Conservation (phyloP, 208 protist genomes). For the Crithidia mellificae region DNA sequence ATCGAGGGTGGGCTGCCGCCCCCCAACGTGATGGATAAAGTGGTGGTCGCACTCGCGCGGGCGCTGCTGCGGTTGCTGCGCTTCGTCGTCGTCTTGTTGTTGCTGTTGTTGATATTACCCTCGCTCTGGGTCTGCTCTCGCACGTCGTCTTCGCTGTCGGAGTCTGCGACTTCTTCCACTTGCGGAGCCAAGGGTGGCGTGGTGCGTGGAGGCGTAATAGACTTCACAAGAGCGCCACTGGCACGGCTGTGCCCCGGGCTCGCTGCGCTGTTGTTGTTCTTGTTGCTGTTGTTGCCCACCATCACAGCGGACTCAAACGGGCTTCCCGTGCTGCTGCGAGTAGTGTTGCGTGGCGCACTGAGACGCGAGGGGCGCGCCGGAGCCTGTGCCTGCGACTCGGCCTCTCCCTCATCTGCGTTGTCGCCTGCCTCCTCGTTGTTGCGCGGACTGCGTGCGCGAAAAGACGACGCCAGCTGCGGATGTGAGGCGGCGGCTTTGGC, state of each 20-base stretch:
- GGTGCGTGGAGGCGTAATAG: not conserved
- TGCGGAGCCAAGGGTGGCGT: not conserved
- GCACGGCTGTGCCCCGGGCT: too few relatives aligned
- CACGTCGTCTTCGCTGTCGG: not conserved
- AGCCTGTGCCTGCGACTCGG: not conserved
- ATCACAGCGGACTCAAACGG: constrained; percentile 13
- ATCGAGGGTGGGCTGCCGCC: too few relatives aligned
- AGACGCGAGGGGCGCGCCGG: not conserved
- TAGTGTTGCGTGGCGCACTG: not conserved
- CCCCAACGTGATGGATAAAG: too few relatives aligned
- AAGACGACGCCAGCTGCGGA: not conserved
- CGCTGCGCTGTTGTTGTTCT: not conserved
- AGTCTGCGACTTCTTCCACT: constrained; percentile 9
- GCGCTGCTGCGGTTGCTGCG: not conserved
- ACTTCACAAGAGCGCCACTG: too few relatives aligned
- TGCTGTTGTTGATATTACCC: too few relatives aligned
- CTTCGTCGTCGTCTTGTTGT: not conserved
- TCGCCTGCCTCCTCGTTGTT: not conserved
- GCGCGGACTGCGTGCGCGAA: not conserved
- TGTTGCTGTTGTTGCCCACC: not conserved
- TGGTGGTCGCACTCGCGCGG: too few relatives aligned
- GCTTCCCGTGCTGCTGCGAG: constrained; percentile 16
- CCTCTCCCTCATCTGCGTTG: not conserved
- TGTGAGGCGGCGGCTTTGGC: not conserved
- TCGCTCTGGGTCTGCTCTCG: too few relatives aligned